These are phyloP conservation scores for Macrolepiota dolichaula DNA, from an alignment of 768 basidiomycete genomes.

Conservation along the genomic window DNA sequence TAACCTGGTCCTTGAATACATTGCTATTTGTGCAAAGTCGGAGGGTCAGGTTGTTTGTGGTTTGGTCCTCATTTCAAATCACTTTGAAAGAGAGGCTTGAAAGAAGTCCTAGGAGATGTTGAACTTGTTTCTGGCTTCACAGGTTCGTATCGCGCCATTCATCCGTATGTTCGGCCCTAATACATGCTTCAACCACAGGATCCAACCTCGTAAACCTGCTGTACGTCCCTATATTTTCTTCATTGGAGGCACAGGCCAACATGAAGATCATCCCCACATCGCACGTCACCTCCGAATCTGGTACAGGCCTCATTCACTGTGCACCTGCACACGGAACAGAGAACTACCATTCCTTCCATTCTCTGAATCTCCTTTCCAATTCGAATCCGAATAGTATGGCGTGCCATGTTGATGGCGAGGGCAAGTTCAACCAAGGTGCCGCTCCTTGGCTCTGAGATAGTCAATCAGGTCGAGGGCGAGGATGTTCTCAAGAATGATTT, in stretches of 20 bases:
- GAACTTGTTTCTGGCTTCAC: slow-evolving; percentile 33
- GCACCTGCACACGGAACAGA: slow-evolving; percentile 94
- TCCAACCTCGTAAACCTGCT: slow-evolving; percentile 54
- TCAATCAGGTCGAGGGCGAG: slow-evolving; percentile 53
- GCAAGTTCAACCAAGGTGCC: slow-evolving; percentile 63
- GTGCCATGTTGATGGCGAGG: slow-evolving; percentile 81
- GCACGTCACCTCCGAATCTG: slow-evolving; percentile 84
- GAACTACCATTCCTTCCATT: slow-evolving; percentile 80
- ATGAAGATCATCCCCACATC: slow-evolving; percentile 60
- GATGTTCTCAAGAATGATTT: slow-evolving; percentile 74
- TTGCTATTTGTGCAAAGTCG: slow-evolving; percentile 34
- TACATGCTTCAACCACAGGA: slow-evolving; percentile 23
- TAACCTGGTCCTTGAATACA: slow-evolving; percentile 68
- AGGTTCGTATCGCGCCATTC: slow-evolving; percentile 25
- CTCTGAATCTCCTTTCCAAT: slow-evolving; percentile 44
- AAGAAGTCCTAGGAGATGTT: slow-evolving; percentile 31
- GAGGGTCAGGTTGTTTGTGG: slow-evolving; percentile 9
- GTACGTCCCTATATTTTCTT: slow-evolving; percentile 63
- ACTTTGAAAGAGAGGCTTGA: slow-evolving; percentile 47
- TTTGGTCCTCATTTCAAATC: slow-evolving; percentile 49
- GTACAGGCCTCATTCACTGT: slow-evolving; percentile 93
- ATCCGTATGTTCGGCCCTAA: background rate
- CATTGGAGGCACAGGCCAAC: slow-evolving; percentile 17
- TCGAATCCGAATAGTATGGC: slow-evolving; percentile 49
- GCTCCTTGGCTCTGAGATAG: slow-evolving; percentile 51